Percentiles rank a stretch among this genome's conserved stretches.
Evolutionary conservation across 2,329 filamentous ascomycete genomes (phyloP).

Genomic region (Clonostachys rosea): DNA sequence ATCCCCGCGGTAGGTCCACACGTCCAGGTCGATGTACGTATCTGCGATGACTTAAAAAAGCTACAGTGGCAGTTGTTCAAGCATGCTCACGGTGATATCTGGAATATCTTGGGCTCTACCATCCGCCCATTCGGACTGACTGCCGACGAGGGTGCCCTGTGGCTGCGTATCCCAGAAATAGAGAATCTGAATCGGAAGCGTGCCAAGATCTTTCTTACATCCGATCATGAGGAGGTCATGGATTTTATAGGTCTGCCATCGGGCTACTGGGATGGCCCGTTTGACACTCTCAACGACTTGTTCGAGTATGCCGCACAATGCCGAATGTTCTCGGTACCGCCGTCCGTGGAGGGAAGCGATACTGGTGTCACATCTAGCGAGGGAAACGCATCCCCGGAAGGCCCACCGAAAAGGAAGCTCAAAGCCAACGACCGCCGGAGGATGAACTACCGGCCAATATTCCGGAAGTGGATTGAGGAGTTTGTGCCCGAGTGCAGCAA

Average conservation of each 20-base stretch:
- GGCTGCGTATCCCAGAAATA: conserved; percentile 63
- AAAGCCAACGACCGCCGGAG: conserved; percentile 54
- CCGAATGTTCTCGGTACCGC: conserved; percentile 48
- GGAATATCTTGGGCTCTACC: conserved; percentile 59
- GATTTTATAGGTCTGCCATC: conserved; percentile 57
- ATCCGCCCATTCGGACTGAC: conserved; percentile 64
- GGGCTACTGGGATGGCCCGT: conserved; percentile 46
- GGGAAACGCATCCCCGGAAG: conserved; percentile 6
- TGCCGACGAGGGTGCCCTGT: conserved; percentile 57
- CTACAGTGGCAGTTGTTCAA: conserved; percentile 64
- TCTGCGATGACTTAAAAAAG: conserved; percentile 18
- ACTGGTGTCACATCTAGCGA: conserved; percentile 12
- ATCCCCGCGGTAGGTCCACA: neutral
- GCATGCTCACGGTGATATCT: conserved; percentile 67
- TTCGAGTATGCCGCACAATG: conserved; percentile 58
- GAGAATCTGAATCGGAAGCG: conserved; percentile 53
- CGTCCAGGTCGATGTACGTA: neutral
- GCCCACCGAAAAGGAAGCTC: conserved; percentile 16
- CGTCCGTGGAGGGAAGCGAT: conserved; percentile 14
- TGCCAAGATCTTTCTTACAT: conserved; percentile 55
- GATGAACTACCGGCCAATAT: conserved; percentile 50
- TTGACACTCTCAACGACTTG: conserved; percentile 47
- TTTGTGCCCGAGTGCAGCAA: conserved; percentile 52
- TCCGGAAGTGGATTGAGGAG: conserved; percentile 55
- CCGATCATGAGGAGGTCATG: conserved; percentile 50